Evolutionary conservation across 345 rosid species (phyloP).

Genomic region (Ceriops tagal): DNA sequence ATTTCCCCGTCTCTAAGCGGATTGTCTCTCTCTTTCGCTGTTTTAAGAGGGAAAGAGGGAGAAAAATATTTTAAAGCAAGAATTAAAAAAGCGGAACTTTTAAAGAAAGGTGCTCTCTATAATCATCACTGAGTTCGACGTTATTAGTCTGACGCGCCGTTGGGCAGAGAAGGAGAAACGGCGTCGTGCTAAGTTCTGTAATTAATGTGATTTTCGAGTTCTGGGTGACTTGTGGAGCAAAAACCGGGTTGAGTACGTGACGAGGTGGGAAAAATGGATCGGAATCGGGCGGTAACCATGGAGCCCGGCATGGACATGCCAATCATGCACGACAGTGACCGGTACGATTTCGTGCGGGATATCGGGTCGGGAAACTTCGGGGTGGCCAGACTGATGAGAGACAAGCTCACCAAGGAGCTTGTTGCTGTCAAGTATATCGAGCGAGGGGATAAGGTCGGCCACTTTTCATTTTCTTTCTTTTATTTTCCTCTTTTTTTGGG

Average conservation of each 20-base stretch:
- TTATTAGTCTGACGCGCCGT: not conserved
- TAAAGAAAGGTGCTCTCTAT: not conserved
- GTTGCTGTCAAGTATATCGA: slow-evolving; percentile 33
- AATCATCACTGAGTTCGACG: not conserved
- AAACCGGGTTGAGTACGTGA: not conserved
- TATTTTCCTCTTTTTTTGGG: not conserved
- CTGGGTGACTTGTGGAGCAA: not conserved
- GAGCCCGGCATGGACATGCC: slow-evolving; percentile 34
- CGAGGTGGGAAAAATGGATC: slow-evolving; percentile 14
- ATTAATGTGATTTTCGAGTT: slow-evolving; percentile 10
- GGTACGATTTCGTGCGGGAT: slow-evolving; percentile 33
- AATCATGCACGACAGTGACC: slow-evolving; percentile 30
- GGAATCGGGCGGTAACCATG: slow-evolving; percentile 20
- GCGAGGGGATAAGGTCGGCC: slow-evolving; percentile 31
- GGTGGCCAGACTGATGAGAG: slow-evolving; percentile 31
- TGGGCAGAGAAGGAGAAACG: not conserved
- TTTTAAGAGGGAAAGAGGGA: not conserved
- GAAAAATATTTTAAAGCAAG: not conserved
- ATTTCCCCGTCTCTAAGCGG: not conserved
- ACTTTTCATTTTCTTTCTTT: not conserved
- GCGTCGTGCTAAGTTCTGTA: not conserved
- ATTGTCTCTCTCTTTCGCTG: slow-evolving; percentile 8
- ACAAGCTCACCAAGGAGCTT: slow-evolving; percentile 31
- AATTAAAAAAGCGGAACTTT: no score
- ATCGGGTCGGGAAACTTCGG: slow-evolving; percentile 35